These are phyloP conservation scores for Nicotiana obtusifolia DNA, from an alignment of 257 asterid species.

Conservation along the genomic window DNA sequence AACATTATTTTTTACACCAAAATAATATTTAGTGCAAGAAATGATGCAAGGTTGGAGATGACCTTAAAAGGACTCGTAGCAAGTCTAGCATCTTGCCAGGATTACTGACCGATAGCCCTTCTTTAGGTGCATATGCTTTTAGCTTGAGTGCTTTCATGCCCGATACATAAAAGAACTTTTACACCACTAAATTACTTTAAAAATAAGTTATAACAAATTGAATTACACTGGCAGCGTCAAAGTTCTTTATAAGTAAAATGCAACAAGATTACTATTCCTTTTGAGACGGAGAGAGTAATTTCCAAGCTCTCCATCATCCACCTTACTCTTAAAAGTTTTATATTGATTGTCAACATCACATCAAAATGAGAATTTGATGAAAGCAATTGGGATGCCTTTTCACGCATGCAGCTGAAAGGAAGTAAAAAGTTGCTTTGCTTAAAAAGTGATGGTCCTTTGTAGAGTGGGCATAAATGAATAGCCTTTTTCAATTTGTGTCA, in stretches of 20 bases:
- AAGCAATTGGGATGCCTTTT: constrained; percentile 1
- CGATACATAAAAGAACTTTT: background rate
- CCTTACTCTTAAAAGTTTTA: background rate
- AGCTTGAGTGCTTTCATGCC: background rate
- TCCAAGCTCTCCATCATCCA: background rate
- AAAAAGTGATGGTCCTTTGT: background rate
- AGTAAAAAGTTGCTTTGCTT: background rate
- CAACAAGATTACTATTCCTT: background rate
- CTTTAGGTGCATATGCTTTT: background rate
- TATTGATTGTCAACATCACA: background rate
- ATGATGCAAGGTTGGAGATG: too few species aligned
- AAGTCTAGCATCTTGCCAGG: background rate
- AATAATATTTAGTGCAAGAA: too few species aligned
- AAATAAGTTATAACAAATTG: background rate
- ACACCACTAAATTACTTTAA: background rate
- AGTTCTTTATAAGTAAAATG: background rate
- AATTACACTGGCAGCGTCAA: background rate
- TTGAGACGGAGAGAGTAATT: background rate
- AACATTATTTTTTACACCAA: too few species aligned
- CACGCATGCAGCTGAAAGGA: constrained; percentile 7
- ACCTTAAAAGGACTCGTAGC: background rate
- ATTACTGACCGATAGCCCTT: background rate
- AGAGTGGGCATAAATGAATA: constrained; percentile 8
- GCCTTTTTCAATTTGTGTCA: background rate
- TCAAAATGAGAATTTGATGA: background rate